phyloP scores from a whole-genome alignment of 768 basidiomycete genomes.

The Daedaleopsis sinensis region DNA sequence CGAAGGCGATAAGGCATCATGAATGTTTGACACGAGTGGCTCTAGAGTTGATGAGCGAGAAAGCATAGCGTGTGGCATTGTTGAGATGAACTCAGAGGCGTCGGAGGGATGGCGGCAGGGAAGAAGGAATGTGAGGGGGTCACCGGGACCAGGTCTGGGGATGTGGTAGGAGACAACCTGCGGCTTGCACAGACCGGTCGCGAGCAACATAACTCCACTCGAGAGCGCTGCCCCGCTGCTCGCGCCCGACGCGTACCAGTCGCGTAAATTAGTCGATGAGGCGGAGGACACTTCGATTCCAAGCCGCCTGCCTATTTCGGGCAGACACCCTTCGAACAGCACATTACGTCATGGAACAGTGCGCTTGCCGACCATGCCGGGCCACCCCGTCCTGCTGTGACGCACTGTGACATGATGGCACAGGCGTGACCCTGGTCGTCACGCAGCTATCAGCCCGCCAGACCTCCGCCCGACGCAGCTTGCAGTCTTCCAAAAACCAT shows the following conservation, averaged over 20 bases:
- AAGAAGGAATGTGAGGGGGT: conserved; percentile 5
- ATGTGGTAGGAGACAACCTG: conserved; percentile 1
- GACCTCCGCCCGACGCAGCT: conserved; percentile 11
- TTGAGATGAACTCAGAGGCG: neutral
- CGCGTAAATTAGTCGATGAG: neutral
- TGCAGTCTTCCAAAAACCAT: conserved; percentile 29
- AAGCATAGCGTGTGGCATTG: conserved; percentile 21
- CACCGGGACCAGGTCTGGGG: conserved; percentile 10
- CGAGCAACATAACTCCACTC: neutral
- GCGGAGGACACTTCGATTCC: conserved; percentile 16
- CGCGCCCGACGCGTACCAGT: neutral
- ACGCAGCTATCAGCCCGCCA: conserved; percentile 19
- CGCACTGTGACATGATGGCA: conserved; percentile 1
- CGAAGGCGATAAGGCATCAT: conserved; percentile 11
- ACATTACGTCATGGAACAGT: conserved; percentile 10
- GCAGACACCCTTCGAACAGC: neutral
- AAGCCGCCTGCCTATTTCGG: conserved; percentile 14
- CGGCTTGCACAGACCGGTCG: neutral
- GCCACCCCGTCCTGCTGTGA: conserved; percentile 8
- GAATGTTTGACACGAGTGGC: conserved; percentile 15
- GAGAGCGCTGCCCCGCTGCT: neutral
- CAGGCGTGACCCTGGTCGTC: conserved; percentile 19
- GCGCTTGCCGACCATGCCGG: conserved; percentile 3
- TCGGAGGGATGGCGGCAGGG: neutral
- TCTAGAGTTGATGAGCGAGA: conserved; percentile 19